Percentiles rank a stretch among this genome's conserved stretches.
Evolutionary conservation across 169 alveolate genomes (phyloP).

Genomic region (Eimeria sp.): DNA sequence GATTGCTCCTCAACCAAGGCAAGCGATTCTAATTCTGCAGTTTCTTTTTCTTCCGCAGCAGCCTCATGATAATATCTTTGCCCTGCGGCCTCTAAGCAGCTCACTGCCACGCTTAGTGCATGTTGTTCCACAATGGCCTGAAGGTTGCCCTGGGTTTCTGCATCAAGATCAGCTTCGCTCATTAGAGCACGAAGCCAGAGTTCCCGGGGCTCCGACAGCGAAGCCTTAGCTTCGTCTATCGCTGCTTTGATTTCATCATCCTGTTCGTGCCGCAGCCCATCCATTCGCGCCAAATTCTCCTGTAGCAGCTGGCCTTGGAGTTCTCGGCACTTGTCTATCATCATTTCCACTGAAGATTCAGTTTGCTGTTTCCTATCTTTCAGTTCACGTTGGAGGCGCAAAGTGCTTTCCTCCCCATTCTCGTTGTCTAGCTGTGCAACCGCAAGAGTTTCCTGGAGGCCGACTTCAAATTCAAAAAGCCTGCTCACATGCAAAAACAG

Average conservation of each 20-base stretch:
- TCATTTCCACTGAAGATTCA: slow-evolving; percentile 41
- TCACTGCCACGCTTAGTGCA: slow-evolving; percentile 49
- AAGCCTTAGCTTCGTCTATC: slow-evolving; percentile 5
- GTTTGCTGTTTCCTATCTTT: slow-evolving; percentile 49
- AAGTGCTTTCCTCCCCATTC: neutral
- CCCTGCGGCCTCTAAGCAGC: slow-evolving; percentile 75
- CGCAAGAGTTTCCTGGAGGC: slow-evolving; percentile 28
- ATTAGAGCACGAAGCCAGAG: slow-evolving; percentile 31
- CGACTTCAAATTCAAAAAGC: slow-evolving; percentile 51
- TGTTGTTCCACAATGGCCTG: slow-evolving; percentile 63
- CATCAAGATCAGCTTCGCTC: slow-evolving; percentile 46
- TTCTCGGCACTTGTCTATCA: slow-evolving; percentile 59
- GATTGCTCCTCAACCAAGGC: slow-evolving; percentile 24
- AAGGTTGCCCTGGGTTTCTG: slow-evolving; percentile 37
- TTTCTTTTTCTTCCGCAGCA: slow-evolving; percentile 66
- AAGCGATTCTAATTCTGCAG: slow-evolving; percentile 42
- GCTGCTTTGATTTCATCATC: slow-evolving; percentile 44
- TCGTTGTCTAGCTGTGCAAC: neutral
- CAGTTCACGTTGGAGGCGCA: slow-evolving; percentile 35
- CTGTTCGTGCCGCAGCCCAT: slow-evolving; percentile 23
- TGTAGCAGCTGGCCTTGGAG: slow-evolving; percentile 13
- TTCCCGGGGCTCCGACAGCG: slow-evolving; percentile 63
- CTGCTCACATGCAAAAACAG: slow-evolving; percentile 2
- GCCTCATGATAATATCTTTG: slow-evolving; percentile 46
- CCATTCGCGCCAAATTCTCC: slow-evolving; percentile 46